Conservation (phyloP, 1,139 yeast species). For the Yamadazyma aaseri region DNA sequence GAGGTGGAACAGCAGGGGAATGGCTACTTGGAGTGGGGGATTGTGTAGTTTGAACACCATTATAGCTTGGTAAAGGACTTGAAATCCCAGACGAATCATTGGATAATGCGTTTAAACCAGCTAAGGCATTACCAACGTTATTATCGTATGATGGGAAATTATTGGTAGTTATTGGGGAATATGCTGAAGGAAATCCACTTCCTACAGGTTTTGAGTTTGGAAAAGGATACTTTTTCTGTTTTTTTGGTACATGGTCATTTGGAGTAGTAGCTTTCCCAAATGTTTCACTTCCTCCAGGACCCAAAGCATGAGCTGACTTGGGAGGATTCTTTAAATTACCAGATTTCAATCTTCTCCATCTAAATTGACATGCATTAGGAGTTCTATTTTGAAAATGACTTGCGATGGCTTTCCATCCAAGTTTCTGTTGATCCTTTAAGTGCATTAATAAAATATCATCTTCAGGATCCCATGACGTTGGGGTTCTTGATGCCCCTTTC, state of each 20-base stretch:
- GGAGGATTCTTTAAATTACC: slow-evolving; percentile 62
- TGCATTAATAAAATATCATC: slow-evolving; percentile 68
- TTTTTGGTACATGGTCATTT: slow-evolving; percentile 15
- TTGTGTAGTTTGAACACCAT: slow-evolving; percentile 2
- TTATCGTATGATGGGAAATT: slow-evolving; percentile 47
- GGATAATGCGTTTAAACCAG: slow-evolving; percentile 47
- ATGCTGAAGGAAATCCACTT: slow-evolving; percentile 32
- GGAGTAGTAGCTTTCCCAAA: slow-evolving; percentile 8
- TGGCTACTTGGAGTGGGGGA: slow-evolving; percentile 23
- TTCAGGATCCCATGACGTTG: slow-evolving; percentile 75
- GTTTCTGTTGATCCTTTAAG: slow-evolving; percentile 65
- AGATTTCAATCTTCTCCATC: slow-evolving; percentile 71
- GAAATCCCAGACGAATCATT: slow-evolving; percentile 36
- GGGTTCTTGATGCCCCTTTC: slow-evolving; percentile 37
- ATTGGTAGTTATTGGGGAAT: slow-evolving; percentile 37
- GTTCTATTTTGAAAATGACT: slow-evolving; percentile 66
- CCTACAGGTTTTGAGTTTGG: slow-evolving; percentile 18
- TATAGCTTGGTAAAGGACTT: slow-evolving; percentile 27
- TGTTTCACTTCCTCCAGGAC: slow-evolving; percentile 12
- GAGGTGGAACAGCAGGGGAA: slow-evolving; percentile 22
- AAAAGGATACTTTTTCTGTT: slow-evolving; percentile 23
- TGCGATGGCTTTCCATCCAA: slow-evolving; percentile 79
- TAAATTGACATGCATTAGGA: slow-evolving; percentile 75
- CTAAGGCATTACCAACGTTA: slow-evolving; percentile 43
- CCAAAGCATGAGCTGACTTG: slow-evolving; percentile 34